These are phyloP conservation scores for Neocallimastix lanati DNA, from an alignment of 192 early-diverging fungal species.

Conservation along the genomic window DNA sequence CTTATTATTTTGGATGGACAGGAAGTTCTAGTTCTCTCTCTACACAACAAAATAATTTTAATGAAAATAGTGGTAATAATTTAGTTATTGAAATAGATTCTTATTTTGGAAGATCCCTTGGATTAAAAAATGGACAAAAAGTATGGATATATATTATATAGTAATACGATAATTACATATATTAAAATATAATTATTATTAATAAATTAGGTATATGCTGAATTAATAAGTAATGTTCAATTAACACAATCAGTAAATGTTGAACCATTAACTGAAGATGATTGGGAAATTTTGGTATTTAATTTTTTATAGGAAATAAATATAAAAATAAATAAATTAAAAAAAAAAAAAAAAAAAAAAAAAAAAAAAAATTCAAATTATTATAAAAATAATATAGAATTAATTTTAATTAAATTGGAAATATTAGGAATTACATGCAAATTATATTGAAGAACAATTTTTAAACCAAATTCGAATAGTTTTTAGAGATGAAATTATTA, in stretches of 20 bases:
- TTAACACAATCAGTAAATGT: constrained; percentile 42
- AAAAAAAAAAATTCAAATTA: no score
- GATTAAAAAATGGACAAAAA: constrained; percentile 38
- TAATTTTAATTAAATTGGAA: background rate
- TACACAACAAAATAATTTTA: constrained; percentile 1
- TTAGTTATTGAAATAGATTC: constrained; percentile 52
- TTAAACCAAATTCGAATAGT: constrained; percentile 50
- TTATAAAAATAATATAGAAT: no score
- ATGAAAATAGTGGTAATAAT: background rate
- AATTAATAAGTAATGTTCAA: constrained; percentile 30
- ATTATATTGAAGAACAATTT: constrained; percentile 49
- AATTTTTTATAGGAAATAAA: background rate
- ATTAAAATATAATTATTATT: background rate
- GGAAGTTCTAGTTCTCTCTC: constrained; percentile 19
- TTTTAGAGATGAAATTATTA: constrained; percentile 40
- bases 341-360: background rate
- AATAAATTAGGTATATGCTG: constrained; percentile 23
- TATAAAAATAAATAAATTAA: background rate
- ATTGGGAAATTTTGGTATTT: constrained; percentile 61
- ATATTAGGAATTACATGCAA: constrained; percentile 45
- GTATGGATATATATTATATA: constrained; percentile 11
- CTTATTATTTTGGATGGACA: constrained; percentile 41
- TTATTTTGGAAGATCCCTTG: constrained; percentile 41
- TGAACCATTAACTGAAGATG: constrained; percentile 48
- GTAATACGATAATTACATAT: no score